Base-by-base conservation (phyloP, 768 basidiomycete species). In the Calocybe gangraenosa region DNA sequence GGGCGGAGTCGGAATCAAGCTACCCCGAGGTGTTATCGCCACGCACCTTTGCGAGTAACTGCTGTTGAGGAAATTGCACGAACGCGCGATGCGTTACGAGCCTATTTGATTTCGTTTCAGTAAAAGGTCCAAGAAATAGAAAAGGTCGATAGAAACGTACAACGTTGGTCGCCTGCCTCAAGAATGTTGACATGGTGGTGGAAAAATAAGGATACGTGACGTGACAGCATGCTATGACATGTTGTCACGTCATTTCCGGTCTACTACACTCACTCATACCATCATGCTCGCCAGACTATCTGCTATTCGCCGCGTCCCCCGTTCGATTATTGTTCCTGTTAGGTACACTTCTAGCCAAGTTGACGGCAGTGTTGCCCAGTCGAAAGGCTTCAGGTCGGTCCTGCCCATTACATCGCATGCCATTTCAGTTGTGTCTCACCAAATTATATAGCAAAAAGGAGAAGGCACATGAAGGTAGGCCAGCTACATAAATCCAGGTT, bases 181-280 rank as follows among this genome's bases (percentile, higher is more conserved):
- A 68, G 69, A 86, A 67, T 44, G 75, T 69, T 53, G 80, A 83
- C 83, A 87, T 87, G 74, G 71, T 74, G 63, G 70, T 66, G 58
- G 51, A 63, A 63, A 61, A 67, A 64, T 65, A 68, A 66, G 64
- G 66, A 52, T 64, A 28, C 13, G 73, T 71, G 64, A 70, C 60
- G 67, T 67, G 73, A 77, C 70, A 57, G 49, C 59, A 50, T 44
- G n/a, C 36, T 10, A 53, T 58, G 62, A 69, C 57, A 47, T 58
- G 54, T n/a, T 63, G 17, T 46, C 52, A 49, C 42, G 13, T 15
- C 23, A 41, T 39, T 35, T 34, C 44, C 32, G 46, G 22, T 44
- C 37, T 17, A 39, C 54, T 38, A 47, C 42, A 48, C 53, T 53
- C 40, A 53, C 36, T 34, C 19, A 42, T 19, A 42, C 46, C 51